Evolutionary conservation across 2,329 filamentous ascomycete genomes (phyloP), one percentile per base, ranked within the genome.

Genomic region (Rosellinia necatrix): DNA sequence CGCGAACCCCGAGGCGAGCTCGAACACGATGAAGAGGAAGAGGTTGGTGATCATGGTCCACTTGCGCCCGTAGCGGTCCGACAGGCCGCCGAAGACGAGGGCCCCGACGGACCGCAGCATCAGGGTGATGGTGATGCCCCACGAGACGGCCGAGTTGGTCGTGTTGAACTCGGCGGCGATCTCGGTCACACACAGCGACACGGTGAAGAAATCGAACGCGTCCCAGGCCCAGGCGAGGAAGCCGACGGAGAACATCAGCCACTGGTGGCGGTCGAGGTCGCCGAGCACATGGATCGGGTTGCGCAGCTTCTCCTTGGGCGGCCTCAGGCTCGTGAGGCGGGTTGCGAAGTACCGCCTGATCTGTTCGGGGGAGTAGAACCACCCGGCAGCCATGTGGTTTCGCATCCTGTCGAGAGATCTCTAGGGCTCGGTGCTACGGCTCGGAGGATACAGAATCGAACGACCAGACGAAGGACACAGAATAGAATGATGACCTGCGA

Each of bases 331-430:
- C 21, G 71, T 66, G 4, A 65, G 22, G 13, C 72, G 66, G 19
- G 72, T 71, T 19, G 64, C 57, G 49, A 74, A 64, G 44, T 75
- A 74, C 17, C 61, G 65, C 12, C 12, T 13, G 15, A 74, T 71
- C 44, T 73, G 70, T 3, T 53, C 40, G 17, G 67, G 66, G 30
- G 71, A 73, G 54, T 64, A 64, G 35, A 64, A 62, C 61, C 61
- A 62, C 19, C 61, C 61, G 3, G 60, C 59, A 13, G 51, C 61
- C 61, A 64, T 64, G 40, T 62, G 32, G 56, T 61, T 66, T 48
- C 51, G 47, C 61, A 63, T 63, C 41, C 52, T 57, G 21, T 22
- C n/a, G 13, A 19, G 22, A 21, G n/a, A 13, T 40, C 30, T 4
- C n/a, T 7, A 40, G 13, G 3, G 9, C 6, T 24, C 13, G 32